Evolutionary conservation across 2,329 filamentous ascomycete species (phyloP).

Genomic region (Bipolaris bicolor): DNA sequence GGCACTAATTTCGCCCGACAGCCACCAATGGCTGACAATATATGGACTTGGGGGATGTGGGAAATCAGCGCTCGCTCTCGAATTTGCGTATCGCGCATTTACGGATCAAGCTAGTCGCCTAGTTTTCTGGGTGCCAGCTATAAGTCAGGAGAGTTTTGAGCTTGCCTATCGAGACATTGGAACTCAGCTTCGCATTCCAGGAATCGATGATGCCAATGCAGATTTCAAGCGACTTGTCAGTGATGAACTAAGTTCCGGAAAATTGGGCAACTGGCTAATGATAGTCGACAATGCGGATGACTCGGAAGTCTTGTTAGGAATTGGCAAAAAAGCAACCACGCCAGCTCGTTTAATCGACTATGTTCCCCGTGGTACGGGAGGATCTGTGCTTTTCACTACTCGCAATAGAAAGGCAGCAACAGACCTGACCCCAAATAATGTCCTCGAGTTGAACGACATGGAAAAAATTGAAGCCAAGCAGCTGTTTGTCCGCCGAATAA

Average conservation of each 20-base stretch:
- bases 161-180: constrained; percentile 22
- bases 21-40: constrained; percentile 15
- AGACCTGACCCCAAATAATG: constrained; percentile 15
- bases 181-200: constrained; percentile 17
- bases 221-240: constrained; percentile 50
- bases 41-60: constrained; percentile 26
- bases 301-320: constrained; percentile 34
- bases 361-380: constrained; percentile 40
- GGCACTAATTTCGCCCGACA: constrained; percentile 7
- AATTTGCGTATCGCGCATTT: constrained; percentile 48
- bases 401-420: constrained; percentile 21
- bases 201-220: constrained; percentile 34
- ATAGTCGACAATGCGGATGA: constrained; percentile 58
- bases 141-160: constrained; percentile 33
- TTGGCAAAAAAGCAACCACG: neutral
- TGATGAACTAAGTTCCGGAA: constrained; percentile 35
- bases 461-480: constrained; percentile 20
- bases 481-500: constrained; percentile 14
- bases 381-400: constrained; percentile 45
- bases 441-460: constrained; percentile 30
- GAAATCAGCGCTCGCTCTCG: constrained; percentile 36
- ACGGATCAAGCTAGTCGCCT: constrained; percentile 25
- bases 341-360: constrained; percentile 27
- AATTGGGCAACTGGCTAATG: constrained; percentile 48
- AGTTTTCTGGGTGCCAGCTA: constrained; percentile 28